These are phyloP conservation scores for Emiliania huxleyi DNA, from an alignment of 78 protist species.

Conservation along the genomic window DNA sequence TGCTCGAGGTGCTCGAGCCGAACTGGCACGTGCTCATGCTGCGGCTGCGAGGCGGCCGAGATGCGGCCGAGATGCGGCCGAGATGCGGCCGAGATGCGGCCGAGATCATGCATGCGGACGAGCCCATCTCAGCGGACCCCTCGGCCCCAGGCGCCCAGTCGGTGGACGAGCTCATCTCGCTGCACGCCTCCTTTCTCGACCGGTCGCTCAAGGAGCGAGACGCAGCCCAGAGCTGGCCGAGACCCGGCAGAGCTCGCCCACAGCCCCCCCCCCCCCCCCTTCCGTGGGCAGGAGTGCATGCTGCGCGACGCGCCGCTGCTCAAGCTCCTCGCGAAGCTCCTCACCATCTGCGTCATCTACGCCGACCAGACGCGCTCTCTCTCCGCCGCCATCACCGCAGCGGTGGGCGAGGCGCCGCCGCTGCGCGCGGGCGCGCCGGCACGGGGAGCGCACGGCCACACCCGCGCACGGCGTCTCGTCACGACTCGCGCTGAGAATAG, in stretches of 20 bases:
- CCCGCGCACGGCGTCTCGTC: neutral
- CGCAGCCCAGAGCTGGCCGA: neutral
- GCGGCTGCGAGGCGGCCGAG: neutral
- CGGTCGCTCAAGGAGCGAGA: conserved; percentile 48
- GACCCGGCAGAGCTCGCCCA: no score
- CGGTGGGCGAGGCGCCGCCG: no score
- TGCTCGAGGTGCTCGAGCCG: conserved; percentile 78
- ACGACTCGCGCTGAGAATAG: no score
- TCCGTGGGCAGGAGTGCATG: conserved; percentile 49
- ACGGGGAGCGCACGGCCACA: no score
- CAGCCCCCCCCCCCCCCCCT: neutral
- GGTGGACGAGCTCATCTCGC: conserved; percentile 68
- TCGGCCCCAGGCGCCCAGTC: no score
- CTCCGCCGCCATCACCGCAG: neutral
- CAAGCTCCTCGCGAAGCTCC: conserved; percentile 2
- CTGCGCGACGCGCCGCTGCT: conserved; percentile 55
- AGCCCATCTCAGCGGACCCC: no score
- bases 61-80: no score
- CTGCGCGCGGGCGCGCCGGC: no score
- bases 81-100: no score
- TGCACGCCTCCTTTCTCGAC: conserved; percentile 71
- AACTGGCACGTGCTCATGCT: conserved; percentile 54
- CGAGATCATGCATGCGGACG: no score
- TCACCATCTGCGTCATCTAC: conserved; percentile 32
- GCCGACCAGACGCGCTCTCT: neutral